Base-by-base conservation (phyloP, 805 yeast genomes). In the Candida morakotiae region DNA sequence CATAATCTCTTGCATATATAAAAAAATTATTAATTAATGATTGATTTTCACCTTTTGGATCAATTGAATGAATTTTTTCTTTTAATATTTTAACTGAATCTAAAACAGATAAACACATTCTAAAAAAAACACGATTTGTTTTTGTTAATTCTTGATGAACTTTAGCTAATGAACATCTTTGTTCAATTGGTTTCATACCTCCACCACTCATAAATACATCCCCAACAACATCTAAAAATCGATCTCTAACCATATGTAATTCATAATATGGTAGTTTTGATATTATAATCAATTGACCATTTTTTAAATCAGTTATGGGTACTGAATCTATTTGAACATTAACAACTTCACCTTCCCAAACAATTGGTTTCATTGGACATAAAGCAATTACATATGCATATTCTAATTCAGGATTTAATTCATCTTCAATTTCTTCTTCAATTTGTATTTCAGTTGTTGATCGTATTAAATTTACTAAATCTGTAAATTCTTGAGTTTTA, bases 261-360 rank as follows among this genome's bases (percentile, higher is more conserved):
- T 66, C 62, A 31, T 60, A 57, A 31, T 76, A 69, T 0, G 94
- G 87, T 9, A 89, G 84, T 41, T 80, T 86, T 0, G 86, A 71
- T 1, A 87, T 73, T 36, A 87, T 58, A 20, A 86, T 53, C 46
- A 83, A 71, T 38, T 80, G 77, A 2, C 94, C 93, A 9, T 75
- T 77, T 41, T 71, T 74, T n/a, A 84, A 64, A 39, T 79, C 81
- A 17, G 77, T 66, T 3, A 73, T 60, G 0, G 80, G 75, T 3
- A 73, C 62, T 2, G 59, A 52, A 9, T 64, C 70, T 10, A 77
- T 56, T 10, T 70, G 67, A 5, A 85, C 55, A 29, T 79, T 73
- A 26, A 81, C 71, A 44, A 83, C 79, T 13, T 76, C 71, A 4
- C 97, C 97, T 43, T 84, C 88, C 98, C 98, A 91, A 34, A 85